Percentiles rank a stretch among this genome's conserved stretches.
phyloP scores from a whole-genome alignment of 2,329 filamentous ascomycete genomes.

The Claviceps quebecensis region DNA sequence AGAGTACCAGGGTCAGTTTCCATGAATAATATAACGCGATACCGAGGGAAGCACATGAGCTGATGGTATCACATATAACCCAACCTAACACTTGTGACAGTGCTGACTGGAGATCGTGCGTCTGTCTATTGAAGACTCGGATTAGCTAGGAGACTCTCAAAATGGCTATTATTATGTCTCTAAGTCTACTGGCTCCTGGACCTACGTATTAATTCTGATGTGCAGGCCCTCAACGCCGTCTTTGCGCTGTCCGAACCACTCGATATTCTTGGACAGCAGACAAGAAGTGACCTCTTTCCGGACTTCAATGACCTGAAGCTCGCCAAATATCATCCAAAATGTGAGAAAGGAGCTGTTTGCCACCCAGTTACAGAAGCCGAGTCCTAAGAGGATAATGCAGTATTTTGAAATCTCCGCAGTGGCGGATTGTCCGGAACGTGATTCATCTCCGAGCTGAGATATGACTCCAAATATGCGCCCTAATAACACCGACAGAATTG shows the following conservation, averaged over 20 bases:
- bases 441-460: constrained; percentile 46
- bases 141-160: neutral
- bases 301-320: constrained; percentile 58
- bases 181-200: neutral
- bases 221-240: constrained; percentile 62
- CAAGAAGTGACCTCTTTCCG: constrained; percentile 51
- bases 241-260: constrained; percentile 66
- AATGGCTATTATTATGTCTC: neutral
- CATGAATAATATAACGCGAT: constrained; percentile 71
- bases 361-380: constrained; percentile 55
- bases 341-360: constrained; percentile 52
- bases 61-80: constrained; percentile 48
- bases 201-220: constrained; percentile 59
- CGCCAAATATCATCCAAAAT: constrained; percentile 65
- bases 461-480: constrained; percentile 65
- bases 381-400: constrained; percentile 45
- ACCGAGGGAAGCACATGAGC: constrained; percentile 48
- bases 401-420: constrained; percentile 42
- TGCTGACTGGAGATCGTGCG: constrained; percentile 66
- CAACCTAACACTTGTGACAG: constrained; percentile 69
- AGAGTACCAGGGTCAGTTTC: constrained; percentile 67
- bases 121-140: constrained; percentile 43
- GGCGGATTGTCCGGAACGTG: constrained; percentile 33
- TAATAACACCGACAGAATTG: constrained; percentile 53
- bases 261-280: constrained; percentile 58